Evolutionary conservation across 2,329 filamentous ascomycete species (phyloP).

Genomic region (Arthrobotrys musiformis): DNA sequence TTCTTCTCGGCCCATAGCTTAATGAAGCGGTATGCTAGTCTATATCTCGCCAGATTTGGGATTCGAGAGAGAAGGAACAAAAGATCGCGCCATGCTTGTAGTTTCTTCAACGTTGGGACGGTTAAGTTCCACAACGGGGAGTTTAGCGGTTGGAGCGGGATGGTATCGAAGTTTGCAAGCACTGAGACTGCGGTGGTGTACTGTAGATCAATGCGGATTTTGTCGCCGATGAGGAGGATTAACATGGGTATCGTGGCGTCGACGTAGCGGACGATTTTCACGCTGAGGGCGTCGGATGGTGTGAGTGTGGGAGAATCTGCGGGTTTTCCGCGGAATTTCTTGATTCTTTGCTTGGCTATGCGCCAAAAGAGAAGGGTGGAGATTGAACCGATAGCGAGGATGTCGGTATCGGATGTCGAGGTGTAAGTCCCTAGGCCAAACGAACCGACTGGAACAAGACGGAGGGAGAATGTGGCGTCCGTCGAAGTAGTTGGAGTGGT

Average conservation of each 20-base stretch:
- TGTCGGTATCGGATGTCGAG: conserved; percentile 72
- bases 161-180: conserved; percentile 65
- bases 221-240: conserved; percentile 70
- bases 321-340: conserved; percentile 62
- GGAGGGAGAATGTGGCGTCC: conserved; percentile 63
- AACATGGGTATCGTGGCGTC: conserved; percentile 73
- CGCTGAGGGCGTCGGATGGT: conserved; percentile 59
- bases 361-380: conserved; percentile 72
- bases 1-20: conserved; percentile 72
- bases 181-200: conserved; percentile 72
- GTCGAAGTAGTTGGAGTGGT: conserved; percentile 38
- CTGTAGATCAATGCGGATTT: conserved; percentile 72
- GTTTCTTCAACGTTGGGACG: conserved; percentile 69
- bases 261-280: conserved; percentile 70
- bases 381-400: conserved; percentile 73
- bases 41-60: conserved; percentile 71
- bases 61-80: conserved; percentile 71
- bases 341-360: conserved; percentile 69
- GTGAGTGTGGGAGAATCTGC: not conserved
- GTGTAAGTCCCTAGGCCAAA: conserved; percentile 74
- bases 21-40: conserved; percentile 70
- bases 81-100: conserved; percentile 74
- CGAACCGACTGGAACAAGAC: conserved; percentile 73
- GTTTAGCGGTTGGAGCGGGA: conserved; percentile 64
- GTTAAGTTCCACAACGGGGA: conserved; percentile 70